A percentile compares a stretch with the other conserved stretches of the same genome.
These are phyloP conservation scores for Puccinia coronata DNA, from an alignment of 1,284 basidiomycete species.

Conservation along the genomic window DNA sequence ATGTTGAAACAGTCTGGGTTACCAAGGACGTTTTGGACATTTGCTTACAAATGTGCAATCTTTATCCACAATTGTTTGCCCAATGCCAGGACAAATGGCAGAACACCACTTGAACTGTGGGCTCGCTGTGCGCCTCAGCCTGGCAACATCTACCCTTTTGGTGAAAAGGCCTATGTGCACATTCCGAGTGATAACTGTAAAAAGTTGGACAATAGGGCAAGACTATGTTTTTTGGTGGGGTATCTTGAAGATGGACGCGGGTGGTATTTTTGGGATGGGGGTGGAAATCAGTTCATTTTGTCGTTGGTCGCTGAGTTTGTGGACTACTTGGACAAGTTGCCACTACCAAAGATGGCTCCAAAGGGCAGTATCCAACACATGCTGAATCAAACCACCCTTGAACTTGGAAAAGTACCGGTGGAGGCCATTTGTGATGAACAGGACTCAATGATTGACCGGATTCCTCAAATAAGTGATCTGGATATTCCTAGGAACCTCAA, in stretches of 20 bases:
- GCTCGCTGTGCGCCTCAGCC: background rate
- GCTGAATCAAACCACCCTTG: conserved; percentile 6
- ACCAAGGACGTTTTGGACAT: background rate
- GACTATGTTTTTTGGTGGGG: background rate
- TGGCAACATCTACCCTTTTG: conserved; percentile 15
- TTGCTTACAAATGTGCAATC: background rate
- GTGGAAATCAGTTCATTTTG: background rate
- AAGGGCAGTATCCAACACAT: background rate
- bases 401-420: background rate
- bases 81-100: background rate
- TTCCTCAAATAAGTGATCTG: background rate
- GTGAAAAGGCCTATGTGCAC: background rate
- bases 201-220: conserved; percentile 1
- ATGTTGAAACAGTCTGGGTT: background rate
- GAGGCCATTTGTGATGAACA: too few relatives aligned
- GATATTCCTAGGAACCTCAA: conserved; percentile 10
- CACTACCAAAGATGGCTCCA: background rate
- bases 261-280: conserved; percentile 6
- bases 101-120: background rate
- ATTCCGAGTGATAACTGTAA: background rate
- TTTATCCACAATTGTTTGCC: background rate
- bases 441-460: background rate
- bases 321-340: background rate
- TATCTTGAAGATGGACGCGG: conserved; percentile 1
- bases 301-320: background rate